Percentiles rank a stretch among this genome's conserved stretches.
Conservation (phyloP, 257 asterid genomes). For the Knoxia roxburghii region DNA sequence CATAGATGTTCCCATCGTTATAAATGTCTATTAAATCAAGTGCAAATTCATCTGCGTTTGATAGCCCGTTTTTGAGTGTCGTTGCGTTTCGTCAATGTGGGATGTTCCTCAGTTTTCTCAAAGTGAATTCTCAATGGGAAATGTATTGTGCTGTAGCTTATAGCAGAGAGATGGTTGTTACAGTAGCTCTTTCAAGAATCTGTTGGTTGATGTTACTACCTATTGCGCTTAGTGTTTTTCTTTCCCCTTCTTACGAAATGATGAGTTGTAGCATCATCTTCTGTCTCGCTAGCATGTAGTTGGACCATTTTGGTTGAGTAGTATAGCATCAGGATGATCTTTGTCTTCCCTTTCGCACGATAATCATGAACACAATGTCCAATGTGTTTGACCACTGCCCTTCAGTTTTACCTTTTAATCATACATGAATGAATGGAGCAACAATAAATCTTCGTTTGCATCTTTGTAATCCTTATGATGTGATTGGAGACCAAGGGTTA, state of each 20-base stretch:
- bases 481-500: background rate
- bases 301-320: background rate
- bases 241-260: background rate
- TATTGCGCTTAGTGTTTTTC: background rate
- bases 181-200: background rate
- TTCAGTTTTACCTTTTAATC: background rate
- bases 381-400: background rate
- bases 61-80: background rate
- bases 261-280: background rate
- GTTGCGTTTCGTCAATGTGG: background rate
- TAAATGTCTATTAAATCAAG: background rate
- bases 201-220: background rate
- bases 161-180: background rate
- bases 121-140: background rate
- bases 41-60: background rate
- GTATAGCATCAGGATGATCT: background rate
- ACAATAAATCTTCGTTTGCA: background rate
- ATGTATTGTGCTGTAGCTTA: background rate
- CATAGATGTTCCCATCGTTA: background rate
- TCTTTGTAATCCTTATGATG: background rate
- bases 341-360: slow-evolving; percentile 1
- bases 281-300: background rate
- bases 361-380: background rate
- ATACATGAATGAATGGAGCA: background rate
- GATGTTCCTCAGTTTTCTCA: slow-evolving; percentile 5